These are phyloP conservation scores for Hanseniaspora sp. DNA, from an alignment of 1,139 yeast genomes.

Conservation along the genomic window DNA sequence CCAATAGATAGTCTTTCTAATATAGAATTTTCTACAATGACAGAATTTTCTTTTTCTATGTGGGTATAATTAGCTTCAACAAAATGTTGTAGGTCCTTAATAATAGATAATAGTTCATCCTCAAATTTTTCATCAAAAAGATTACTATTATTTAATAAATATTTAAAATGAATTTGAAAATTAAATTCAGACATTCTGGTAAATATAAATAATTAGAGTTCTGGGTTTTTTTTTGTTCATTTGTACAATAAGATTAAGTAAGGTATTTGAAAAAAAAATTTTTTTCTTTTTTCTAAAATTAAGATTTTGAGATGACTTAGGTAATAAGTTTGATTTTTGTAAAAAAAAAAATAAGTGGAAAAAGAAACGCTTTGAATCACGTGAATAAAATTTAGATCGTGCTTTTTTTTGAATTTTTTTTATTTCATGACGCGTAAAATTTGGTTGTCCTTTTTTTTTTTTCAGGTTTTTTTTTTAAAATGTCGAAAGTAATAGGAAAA, in stretches of 20 bases:
- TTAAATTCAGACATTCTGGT: no score
- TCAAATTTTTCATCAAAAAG: neutral
- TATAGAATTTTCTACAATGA: slow-evolving; percentile 25
- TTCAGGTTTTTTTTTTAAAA: no score
- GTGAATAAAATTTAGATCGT: no score
- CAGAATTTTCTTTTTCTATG: slow-evolving; percentile 34
- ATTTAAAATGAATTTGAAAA: neutral
- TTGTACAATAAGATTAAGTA: no score
- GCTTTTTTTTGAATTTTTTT: no score
- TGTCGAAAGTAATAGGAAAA: no score
- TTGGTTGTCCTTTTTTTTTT: no score
- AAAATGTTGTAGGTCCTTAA: slow-evolving; percentile 30
- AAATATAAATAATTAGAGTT: no score
- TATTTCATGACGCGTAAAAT: no score
- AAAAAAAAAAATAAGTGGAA: neutral
- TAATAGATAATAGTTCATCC: neutral
- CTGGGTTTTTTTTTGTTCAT: no score
- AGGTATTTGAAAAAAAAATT: no score
- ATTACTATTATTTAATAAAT: slow-evolving; percentile 1
- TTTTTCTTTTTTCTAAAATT: neutral
- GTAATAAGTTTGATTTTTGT: neutral
- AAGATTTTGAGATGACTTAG: neutral
- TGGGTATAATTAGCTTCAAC: slow-evolving; percentile 77
- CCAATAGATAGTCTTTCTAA: slow-evolving; percentile 38
- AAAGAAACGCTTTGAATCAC: no score